Evolutionary conservation across 2,329 filamentous ascomycete species (phyloP).

Genomic region (Neopestalotiopsis rosae): DNA sequence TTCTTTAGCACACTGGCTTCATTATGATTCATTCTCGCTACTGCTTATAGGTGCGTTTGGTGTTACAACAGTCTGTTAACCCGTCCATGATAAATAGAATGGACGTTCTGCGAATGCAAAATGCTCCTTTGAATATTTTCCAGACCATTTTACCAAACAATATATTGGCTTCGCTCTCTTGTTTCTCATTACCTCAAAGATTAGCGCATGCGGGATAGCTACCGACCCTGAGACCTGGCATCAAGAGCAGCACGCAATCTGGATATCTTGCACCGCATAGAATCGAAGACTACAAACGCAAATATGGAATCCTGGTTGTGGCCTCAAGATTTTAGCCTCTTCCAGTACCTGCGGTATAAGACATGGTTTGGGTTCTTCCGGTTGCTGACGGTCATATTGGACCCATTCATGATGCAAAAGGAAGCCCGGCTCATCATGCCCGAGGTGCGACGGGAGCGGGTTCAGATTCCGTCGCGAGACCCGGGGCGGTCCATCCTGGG

Average conservation of each 20-base stretch:
- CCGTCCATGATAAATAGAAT: neutral
- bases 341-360: conserved; percentile 19
- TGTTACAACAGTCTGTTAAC: neutral
- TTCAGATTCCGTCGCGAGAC: conserved; percentile 25
- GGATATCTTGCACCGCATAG: neutral
- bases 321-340: conserved; percentile 16
- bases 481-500: conserved; percentile 20
- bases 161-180: neutral
- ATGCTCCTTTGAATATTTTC: neutral
- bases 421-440: conserved; percentile 12
- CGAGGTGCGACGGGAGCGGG: conserved; percentile 10
- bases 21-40: neutral
- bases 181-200: neutral
- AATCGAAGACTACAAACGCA: neutral
- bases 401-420: conserved; percentile 1
- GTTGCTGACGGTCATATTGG: neutral
- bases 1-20: neutral
- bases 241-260: neutral
- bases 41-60: neutral
- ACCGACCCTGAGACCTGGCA: neutral
- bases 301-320: neutral
- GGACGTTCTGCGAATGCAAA: neutral
- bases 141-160: neutral
- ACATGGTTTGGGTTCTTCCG: conserved; percentile 14
- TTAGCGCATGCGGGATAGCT: neutral